Percentiles rank a stretch among this genome's conserved stretches.
Evolutionary conservation across 2,329 filamentous ascomycete species (phyloP).

Genomic region (Rachicladosporium sp.): DNA sequence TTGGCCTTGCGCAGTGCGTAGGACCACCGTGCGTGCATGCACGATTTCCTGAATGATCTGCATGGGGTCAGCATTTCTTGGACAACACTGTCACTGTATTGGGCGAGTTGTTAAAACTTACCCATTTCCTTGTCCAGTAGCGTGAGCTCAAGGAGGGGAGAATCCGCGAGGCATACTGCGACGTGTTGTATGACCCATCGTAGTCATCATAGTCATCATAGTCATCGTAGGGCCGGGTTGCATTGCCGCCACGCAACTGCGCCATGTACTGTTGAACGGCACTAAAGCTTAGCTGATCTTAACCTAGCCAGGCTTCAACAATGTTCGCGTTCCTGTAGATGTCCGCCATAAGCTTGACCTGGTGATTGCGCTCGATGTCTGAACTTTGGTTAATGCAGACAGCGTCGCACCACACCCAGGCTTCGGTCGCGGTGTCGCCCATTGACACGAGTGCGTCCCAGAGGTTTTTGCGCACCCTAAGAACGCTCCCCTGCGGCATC

Average conservation of each 20-base stretch:
- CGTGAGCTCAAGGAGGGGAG: not conserved
- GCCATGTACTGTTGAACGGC: not conserved
- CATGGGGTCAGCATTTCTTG: too few species aligned
- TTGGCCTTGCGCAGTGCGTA: too few species aligned
- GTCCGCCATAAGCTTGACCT: conserved; percentile 2
- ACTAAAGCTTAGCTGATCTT: not conserved
- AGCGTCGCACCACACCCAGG: conserved; percentile 4
- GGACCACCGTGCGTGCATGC: too few species aligned
- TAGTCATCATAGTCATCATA: not conserved
- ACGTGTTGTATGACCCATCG: not conserved
- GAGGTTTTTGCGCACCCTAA: conserved; percentile 2
- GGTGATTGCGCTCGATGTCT: conserved; percentile 1
- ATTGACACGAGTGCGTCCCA: not conserved
- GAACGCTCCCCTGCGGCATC: not conserved
- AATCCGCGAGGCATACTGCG: not conserved
- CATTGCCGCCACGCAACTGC: not conserved
- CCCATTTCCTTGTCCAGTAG: not conserved
- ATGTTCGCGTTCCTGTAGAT: conserved; percentile 1
- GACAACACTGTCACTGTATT: too few species aligned
- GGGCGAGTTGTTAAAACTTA: not conserved
- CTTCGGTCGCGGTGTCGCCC: too few species aligned
- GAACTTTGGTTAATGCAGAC: conserved; percentile 6
- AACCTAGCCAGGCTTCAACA: conserved; percentile 3
- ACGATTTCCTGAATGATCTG: too few species aligned
- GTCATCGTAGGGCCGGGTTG: not conserved